Percentiles rank a stretch among this genome's conserved stretches.
phyloP scores from a whole-genome alignment of 1,284 basidiomycete species.

The Agaricales sp. region DNA sequence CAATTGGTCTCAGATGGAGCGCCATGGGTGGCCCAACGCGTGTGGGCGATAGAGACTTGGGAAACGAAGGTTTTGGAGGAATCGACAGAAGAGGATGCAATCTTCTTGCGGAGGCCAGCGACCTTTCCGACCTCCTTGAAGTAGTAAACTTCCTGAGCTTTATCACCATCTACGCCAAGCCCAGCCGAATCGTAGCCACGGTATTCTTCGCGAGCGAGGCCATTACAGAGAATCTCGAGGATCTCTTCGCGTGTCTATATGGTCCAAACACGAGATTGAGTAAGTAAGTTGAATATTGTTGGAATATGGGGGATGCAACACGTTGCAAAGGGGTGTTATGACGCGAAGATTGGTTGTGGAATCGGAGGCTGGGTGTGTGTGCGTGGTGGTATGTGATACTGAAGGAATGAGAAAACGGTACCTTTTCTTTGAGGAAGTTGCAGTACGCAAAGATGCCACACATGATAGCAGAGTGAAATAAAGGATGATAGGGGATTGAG shows the following conservation, averaged over 20 bases:
- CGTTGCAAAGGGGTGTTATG: not conserved
- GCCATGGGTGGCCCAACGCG: slow-evolving; percentile 99
- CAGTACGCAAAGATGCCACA: slow-evolving; percentile 96
- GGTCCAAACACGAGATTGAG: slow-evolving; percentile 18
- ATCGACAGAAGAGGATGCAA: slow-evolving; percentile 70
- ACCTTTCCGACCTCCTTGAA: slow-evolving; percentile 99
- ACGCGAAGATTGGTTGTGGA: not conserved
- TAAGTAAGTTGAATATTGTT: slow-evolving; percentile 8
- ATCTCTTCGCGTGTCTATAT: slow-evolving; percentile 85
- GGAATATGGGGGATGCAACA: not conserved
- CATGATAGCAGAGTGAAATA: slow-evolving; percentile 34
- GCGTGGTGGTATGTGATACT: not conserved
- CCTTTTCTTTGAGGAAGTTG: slow-evolving; percentile 90
- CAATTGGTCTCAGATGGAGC: slow-evolving; percentile 85
- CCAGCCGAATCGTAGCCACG: slow-evolving; percentile 98
- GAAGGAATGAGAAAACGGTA: slow-evolving; percentile 22
- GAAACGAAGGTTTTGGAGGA: slow-evolving; percentile 76
- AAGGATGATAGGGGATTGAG: not conserved
- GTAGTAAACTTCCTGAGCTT: slow-evolving; percentile 65
- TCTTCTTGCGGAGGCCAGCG: slow-evolving; percentile 86
- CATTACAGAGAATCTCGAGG: slow-evolving; percentile 87
- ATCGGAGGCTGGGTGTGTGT: too few species aligned
- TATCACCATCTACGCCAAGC: slow-evolving; percentile 92
- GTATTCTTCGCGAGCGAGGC: slow-evolving; percentile 94
- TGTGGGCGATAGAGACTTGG: slow-evolving; percentile 97